These are phyloP conservation scores for Truncatella angustata DNA, from an alignment of 2,329 filamentous ascomycete species.

Conservation along the genomic window DNA sequence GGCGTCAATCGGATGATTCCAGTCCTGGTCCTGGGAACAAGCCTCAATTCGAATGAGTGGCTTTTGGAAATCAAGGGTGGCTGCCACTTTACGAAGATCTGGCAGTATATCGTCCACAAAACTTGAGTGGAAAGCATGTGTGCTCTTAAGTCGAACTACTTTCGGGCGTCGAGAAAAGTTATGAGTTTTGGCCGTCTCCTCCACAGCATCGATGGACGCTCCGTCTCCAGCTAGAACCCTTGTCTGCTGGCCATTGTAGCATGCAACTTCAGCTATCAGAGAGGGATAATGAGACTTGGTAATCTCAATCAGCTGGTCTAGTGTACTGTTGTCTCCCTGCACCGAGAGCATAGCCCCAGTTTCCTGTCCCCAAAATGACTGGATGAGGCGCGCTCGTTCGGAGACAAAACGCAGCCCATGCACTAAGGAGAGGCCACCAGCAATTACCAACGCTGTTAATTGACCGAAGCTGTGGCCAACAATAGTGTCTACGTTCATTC, in stretches of 20 bases:
- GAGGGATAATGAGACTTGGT: no score
- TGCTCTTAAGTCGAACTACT: conserved; percentile 15
- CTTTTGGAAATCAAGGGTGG: neutral
- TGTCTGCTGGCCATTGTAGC: conserved; percentile 1
- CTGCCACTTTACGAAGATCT: neutral
- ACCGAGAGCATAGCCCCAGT: conserved; percentile 32
- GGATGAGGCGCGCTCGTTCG: conserved; percentile 30
- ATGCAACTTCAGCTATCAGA: no score
- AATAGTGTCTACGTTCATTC: conserved; percentile 27
- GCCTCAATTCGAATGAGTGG: conserved; percentile 13
- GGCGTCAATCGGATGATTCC: neutral
- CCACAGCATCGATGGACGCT: conserved; percentile 7
- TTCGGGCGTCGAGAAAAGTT: neutral
- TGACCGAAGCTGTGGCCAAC: conserved; percentile 40
- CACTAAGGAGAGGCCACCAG: conserved; percentile 27
- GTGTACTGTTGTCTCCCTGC: neutral
- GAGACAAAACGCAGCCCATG: conserved; percentile 30
- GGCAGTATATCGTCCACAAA: conserved; percentile 17
- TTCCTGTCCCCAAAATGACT: conserved; percentile 31
- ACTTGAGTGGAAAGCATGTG: conserved; percentile 22
- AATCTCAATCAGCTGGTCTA: conserved; percentile 14
- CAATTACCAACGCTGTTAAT: conserved; percentile 33
- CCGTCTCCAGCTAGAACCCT: neutral
- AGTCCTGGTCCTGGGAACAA: conserved; percentile 14
- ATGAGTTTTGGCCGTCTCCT: conserved; percentile 11